Base-by-base conservation (phyloP, 257 asterid genomes). In the Euphrasia confusa region DNA sequence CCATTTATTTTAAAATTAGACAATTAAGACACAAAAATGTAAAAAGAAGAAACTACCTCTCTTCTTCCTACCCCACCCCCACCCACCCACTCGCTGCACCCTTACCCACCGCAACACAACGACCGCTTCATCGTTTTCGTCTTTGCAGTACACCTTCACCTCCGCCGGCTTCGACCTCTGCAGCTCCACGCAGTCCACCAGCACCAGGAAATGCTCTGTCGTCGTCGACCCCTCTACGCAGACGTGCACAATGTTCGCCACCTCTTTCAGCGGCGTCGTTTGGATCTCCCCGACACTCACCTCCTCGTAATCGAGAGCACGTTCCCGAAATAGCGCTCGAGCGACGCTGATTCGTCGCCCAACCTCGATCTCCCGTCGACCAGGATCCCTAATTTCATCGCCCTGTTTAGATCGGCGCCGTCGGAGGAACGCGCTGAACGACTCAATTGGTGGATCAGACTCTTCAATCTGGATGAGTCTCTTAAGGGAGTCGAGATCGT, bases 401-500 rank as follows among this genome's bases (percentile, higher is more conserved):
- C 57, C 42, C 71, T 72, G 56, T 73, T 48, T 14, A 5, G 10
- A 21, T 67, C 71, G 0, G 7, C 37, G 24, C 57, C 72, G 28
- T 68, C 69, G 27, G 26, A 83, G 74, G 28, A 80, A 83, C 0
- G 90, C 81, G 17, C 73, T 61, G 63, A 83, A 83, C 4, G 87
- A 71, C 63, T 78, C 90, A 65, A 83, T 35, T 65, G 82, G 69
- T 17, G 86, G 83, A 77, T 87, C 88, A 17, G 84, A 74, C 70
- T 83, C 89, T 66, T 85, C 95, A 68, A 68, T 74, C 58, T 80
- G 55, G 64, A 86, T 60, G 65, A 84, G 67, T 18, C 24, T 77
- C 77, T 72, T 84, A 63, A 92, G 67, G 18, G 91, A 67, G 17
- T 79, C 81, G 26, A 89, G 74, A 71, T 92, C 97, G 45, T 82